phyloP scores from a whole-genome alignment of 2,329 filamentous ascomycete genomes.

The Fusarium sp. region DNA sequence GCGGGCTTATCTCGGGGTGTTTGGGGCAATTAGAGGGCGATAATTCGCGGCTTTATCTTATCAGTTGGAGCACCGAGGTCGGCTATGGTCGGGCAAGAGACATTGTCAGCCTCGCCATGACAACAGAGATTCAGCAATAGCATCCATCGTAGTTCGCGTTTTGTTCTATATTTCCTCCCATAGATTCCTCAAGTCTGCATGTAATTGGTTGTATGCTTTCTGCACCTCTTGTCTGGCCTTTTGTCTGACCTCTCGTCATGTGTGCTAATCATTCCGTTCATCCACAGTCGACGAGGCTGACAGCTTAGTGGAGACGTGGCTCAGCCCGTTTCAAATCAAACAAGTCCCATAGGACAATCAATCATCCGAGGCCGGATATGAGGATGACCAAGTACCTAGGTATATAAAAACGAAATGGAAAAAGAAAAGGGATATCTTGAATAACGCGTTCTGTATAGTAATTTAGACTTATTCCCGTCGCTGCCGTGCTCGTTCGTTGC shows the following conservation, averaged over 20 bases:
- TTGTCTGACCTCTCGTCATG: not conserved
- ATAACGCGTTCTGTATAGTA: constrained; percentile 19
- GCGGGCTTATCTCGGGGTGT: constrained; percentile 39
- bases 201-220: not conserved
- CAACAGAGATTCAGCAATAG: not conserved
- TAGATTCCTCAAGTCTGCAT: not conserved
- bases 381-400: not conserved
- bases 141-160: not conserved
- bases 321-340: constrained; percentile 34
- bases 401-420: not conserved
- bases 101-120: not conserved
- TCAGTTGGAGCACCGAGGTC: constrained; percentile 27
- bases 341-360: constrained; percentile 39
- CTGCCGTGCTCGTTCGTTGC: constrained; percentile 7
- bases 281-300: constrained; percentile 3
- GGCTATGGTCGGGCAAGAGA: constrained; percentile 15
- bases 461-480: constrained; percentile 19
- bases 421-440: constrained; percentile 21
- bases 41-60: constrained; percentile 35
- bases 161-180: not conserved
- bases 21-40: constrained; percentile 15
- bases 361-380: constrained; percentile 25
- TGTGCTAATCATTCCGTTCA: not conserved
- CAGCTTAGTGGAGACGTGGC: constrained; percentile 17
- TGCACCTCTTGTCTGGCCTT: not conserved